Evolutionary conservation across 208 protist species (phyloP).

Genomic region (Crithidia bombi): DNA sequence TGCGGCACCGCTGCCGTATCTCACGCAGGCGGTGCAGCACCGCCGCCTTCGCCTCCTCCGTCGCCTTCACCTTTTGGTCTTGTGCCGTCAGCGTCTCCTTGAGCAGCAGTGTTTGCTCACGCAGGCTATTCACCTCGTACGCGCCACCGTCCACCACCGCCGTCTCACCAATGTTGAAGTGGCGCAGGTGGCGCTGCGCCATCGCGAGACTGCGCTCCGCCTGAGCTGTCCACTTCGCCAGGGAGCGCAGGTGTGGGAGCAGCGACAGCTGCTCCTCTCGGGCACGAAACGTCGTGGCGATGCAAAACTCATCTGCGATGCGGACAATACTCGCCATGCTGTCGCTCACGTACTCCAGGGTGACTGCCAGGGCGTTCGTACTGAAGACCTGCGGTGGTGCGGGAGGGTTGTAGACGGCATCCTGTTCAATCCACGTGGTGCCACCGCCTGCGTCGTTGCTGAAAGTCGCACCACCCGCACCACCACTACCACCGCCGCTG

Average conservation of each 20-base stretch:
- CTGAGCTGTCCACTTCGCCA: slow-evolving; percentile 51
- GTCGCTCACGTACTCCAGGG: slow-evolving; percentile 60
- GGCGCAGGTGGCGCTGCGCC: slow-evolving; percentile 54
- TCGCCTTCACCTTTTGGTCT: slow-evolving; percentile 64
- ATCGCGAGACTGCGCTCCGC: slow-evolving; percentile 38
- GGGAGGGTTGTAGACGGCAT: slow-evolving; percentile 32
- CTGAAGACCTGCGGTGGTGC: slow-evolving; percentile 59
- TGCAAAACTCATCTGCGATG: slow-evolving; percentile 69
- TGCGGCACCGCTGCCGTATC: slow-evolving; percentile 38
- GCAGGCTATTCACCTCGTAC: slow-evolving; percentile 70
- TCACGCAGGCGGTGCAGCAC: slow-evolving; percentile 42
- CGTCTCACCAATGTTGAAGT: slow-evolving; percentile 71
- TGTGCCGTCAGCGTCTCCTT: slow-evolving; percentile 77
- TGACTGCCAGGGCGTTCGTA: slow-evolving; percentile 53
- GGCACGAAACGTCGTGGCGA: slow-evolving; percentile 54
- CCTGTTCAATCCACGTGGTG: slow-evolving; percentile 24
- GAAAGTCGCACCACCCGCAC: not conserved
- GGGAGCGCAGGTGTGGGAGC: slow-evolving; percentile 40
- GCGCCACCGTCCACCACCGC: slow-evolving; percentile 60
- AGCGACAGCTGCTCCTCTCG: slow-evolving; percentile 43
- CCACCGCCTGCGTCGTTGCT: slow-evolving; percentile 2
- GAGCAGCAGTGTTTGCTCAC: slow-evolving; percentile 69
- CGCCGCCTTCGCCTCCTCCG: slow-evolving; percentile 50
- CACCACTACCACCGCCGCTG: slow-evolving; percentile 1
- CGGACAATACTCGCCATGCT: slow-evolving; percentile 49